Evolutionary conservation across 1,139 yeast species (phyloP).

Genomic region (Meyerozyma smithsonii): DNA sequence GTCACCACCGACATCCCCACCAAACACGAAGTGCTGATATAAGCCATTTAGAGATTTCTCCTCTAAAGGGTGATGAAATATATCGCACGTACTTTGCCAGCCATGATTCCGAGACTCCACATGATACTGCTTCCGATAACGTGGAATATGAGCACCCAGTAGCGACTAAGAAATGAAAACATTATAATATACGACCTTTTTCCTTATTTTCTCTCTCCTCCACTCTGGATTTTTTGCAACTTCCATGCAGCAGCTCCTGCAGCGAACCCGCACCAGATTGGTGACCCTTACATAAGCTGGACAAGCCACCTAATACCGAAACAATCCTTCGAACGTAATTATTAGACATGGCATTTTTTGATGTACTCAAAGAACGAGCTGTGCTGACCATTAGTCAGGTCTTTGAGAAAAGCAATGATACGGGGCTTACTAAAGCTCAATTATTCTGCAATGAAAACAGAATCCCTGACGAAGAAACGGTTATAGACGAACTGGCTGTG

Average conservation of each 20-base stretch:
- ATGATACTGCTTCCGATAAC: neutral
- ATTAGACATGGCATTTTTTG: constrained; percentile 21
- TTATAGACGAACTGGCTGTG: constrained; percentile 64
- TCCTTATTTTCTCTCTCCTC: neutral
- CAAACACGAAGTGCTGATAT: neutral
- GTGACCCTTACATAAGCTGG: constrained; percentile 1
- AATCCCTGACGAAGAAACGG: constrained; percentile 66
- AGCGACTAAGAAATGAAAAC: neutral
- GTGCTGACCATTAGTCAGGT: constrained; percentile 39
- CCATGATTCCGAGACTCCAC: neutral
- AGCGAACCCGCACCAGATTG: neutral
- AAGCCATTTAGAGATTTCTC: neutral
- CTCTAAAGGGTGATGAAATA: neutral
- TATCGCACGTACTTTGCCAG: neutral
- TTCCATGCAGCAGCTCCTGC: neutral
- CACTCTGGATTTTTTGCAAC: too few relatives aligned
- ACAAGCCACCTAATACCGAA: constrained; percentile 1
- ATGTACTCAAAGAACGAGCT: constrained; percentile 13
- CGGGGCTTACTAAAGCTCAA: constrained; percentile 57
- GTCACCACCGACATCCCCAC: neutral
- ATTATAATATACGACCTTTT: neutral
- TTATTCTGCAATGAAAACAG: constrained; percentile 59
- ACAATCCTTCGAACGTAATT: too few relatives aligned
- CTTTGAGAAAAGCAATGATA: constrained; percentile 30
- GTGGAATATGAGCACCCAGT: too few relatives aligned